Evolutionary conservation across 2,329 filamentous ascomycete species (phyloP).

Genomic region (Juglanconis oblonga): DNA sequence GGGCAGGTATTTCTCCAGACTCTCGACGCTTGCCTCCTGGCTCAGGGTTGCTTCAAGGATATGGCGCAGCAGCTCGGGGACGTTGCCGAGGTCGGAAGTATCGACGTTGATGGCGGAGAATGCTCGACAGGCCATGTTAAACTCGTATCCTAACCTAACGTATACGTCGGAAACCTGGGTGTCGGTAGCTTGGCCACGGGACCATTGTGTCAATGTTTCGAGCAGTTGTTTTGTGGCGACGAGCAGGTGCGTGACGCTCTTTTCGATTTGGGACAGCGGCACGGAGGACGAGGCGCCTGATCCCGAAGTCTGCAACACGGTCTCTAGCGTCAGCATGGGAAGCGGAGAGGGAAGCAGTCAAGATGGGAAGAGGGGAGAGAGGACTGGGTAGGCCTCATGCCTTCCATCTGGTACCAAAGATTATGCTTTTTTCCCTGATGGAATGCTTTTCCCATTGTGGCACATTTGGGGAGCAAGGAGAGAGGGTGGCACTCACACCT

Average conservation of each 20-base stretch:
- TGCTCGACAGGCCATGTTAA: slow-evolving; percentile 96
- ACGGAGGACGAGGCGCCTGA: slow-evolving; percentile 56
- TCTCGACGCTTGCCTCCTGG: slow-evolving; percentile 91
- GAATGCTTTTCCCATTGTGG: neutral
- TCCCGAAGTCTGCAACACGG: slow-evolving; percentile 44
- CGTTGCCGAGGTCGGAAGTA: slow-evolving; percentile 88
- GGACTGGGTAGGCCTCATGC: neutral
- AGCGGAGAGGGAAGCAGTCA: neutral
- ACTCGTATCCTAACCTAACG: slow-evolving; percentile 94
- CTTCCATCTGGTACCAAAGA: neutral
- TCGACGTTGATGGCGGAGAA: slow-evolving; percentile 98
- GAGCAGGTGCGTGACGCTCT: slow-evolving; percentile 95
- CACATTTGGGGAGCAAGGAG: slow-evolving; percentile 6
- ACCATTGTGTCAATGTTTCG: slow-evolving; percentile 97
- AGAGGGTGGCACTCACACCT: slow-evolving; percentile 50
- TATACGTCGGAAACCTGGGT: slow-evolving; percentile 97
- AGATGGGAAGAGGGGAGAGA: neutral
- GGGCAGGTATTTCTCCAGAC: slow-evolving; percentile 88
- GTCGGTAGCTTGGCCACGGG: slow-evolving; percentile 85
- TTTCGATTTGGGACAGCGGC: slow-evolving; percentile 92
- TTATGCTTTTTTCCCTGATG: neutral
- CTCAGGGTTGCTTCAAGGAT: slow-evolving; percentile 96
- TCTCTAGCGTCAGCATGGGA: slow-evolving; percentile 26
- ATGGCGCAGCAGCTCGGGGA: slow-evolving; percentile 82
- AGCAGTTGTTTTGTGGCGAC: slow-evolving; percentile 97